Base-by-base conservation (phyloP, 2,329 filamentous ascomycete species). In the Penicillium sp. region DNA sequence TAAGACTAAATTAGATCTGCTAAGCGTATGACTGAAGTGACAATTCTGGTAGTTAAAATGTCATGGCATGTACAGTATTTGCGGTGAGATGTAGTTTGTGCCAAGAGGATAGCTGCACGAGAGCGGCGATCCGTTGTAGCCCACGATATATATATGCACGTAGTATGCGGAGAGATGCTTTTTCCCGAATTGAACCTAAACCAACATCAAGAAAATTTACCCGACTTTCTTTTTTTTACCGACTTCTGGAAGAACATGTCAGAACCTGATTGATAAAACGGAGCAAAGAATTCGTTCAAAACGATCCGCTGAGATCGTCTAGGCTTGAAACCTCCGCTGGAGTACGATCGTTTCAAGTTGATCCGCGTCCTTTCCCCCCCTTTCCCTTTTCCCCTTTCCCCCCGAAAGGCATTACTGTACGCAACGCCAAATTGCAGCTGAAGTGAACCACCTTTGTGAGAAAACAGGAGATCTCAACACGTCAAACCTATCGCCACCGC, bases 281-380 rank as follows among this genome's bases (percentile, higher is more conserved):
- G 6, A 21, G 4, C 21, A 21, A 3, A 24, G 26, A 29, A 52
- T 46, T 33, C 46, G 42, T 44, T 46, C 18, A 26, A 29, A 33
- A 43, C 45, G 52, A 53, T 55, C 55, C 44, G 23, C 46, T 41
- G 21, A 41, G 53, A 54, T 59, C 51, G 43, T n/a, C 52, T 29
- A 42, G 26, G 29, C 49, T 50, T 60, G 57, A 62, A 60, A 60
- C 59, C 48, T 34, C 56, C 55, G 55, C 57, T 49, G 28, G 52
- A 53, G 29, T 51, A 48, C 52, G 52, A 45, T 49, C 47, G 59
- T 60, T 62, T 62, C 59, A 60, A 45, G 26, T 54, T 55, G 45
- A 54, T 45, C 24, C 29, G 24, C 12, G 18, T 21, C 18, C 18
- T 21, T 21, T 3, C n/a, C 34, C 6, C 45, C 33, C 18, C 8